Evolutionary conservation across 2,329 filamentous ascomycete species (phyloP), one percentile per base, ranked within the genome.

Genomic region (Dactylonectria macrodidyma): DNA sequence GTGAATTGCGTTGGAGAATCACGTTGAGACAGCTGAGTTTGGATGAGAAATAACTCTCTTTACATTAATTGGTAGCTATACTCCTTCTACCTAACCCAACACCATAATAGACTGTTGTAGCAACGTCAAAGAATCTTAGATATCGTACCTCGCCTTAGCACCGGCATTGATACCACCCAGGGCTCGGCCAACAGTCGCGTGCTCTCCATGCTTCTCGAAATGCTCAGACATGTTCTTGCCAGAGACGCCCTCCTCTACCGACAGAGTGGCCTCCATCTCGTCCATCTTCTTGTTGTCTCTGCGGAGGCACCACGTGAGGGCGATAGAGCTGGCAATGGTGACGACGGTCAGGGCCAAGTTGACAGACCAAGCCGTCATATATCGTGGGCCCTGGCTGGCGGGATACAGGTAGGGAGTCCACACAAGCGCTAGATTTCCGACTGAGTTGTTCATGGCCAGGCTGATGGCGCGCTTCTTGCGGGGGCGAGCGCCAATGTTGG

Each of bases 301-400:
- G 51, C 57, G 61, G 8, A 75, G 66, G 24, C 65, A 71, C 41
- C 67, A 59, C 1, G 68, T 62, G 22, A 77, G 72, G 7, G 58
- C 66, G 33, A 75, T 60, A 1, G 70, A 70, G 34, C 75, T 76
- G 3, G 66, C 67, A 30, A 76, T 67, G 7, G 73, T 73, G 51
- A 78, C 70, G 1, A 65, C 61, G 11, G 67, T 69, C 60, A 75
- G 52, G 2, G 61, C 71, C 22, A 74, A 51, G 22, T 69, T 69
- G 3, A 69, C 63, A 3, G 66, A 66, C 68, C 66, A 68, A 10
- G 68, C 68, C 4, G 57, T 63, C 50, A 58, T 55, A 30, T 71
- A 71, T 7, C 68, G 59, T 1, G 68, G 68, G 4, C 61, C 66
- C 34, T 68, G 62, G 14, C 47, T 67, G 12, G 46, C 47, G 1